phyloP scores from a whole-genome alignment of 176 grass and related monocot genomes.

The Coix lacrymajobi region DNA sequence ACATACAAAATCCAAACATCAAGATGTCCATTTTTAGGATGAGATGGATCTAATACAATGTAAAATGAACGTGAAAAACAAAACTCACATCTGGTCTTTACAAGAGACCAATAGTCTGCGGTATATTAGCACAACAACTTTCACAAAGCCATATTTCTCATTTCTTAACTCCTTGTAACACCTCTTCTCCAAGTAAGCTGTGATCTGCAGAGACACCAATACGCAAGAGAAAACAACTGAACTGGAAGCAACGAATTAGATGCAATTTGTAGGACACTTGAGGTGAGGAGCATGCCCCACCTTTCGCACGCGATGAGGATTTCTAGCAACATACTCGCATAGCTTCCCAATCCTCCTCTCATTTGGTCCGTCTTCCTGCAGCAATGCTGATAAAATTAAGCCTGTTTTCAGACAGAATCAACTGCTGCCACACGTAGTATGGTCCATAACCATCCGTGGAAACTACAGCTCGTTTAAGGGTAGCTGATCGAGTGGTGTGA shows the following conservation, averaged over 20 bases:
- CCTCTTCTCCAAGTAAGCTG: constrained; percentile 80
- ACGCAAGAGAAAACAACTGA: neutral
- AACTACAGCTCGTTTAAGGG: neutral
- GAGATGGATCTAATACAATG: neutral
- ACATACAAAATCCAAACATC: neutral
- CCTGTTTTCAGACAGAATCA: neutral
- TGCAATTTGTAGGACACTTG: neutral
- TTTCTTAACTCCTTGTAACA: constrained; percentile 88
- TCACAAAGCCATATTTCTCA: constrained; percentile 71
- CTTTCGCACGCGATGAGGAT: constrained; percentile 57
- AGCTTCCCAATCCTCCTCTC: constrained; percentile 66
- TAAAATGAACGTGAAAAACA: neutral
- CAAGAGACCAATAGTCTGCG: constrained; percentile 80
- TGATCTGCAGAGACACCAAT: constrained; percentile 58
- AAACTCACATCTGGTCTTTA: constrained; percentile 88
- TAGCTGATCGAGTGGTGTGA: neutral
- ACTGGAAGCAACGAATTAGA: constrained; percentile 18
- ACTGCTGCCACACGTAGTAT: neutral
- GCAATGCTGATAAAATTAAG: neutral
- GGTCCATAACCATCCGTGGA: neutral
- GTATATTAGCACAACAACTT: constrained; percentile 87
- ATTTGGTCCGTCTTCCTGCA: constrained; percentile 53
- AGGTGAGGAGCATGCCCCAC: constrained; percentile 3
- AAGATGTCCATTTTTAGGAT: neutral
- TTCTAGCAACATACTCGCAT: constrained; percentile 68